These are phyloP conservation scores for Pisolithus albus DNA, from an alignment of 768 basidiomycete species.

Conservation along the genomic window DNA sequence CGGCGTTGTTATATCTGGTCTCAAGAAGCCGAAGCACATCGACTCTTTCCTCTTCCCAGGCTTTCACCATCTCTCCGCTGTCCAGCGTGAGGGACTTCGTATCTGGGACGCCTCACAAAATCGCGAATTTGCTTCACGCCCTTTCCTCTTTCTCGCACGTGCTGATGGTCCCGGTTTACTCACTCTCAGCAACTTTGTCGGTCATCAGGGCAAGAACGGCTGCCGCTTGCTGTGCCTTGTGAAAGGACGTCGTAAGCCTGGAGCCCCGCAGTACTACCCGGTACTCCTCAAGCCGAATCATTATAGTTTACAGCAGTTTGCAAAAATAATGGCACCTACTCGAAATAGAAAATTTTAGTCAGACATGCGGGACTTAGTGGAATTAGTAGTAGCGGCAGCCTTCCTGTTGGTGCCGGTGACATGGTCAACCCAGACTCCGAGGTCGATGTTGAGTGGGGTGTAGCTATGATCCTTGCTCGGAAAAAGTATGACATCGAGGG, in stretches of 20 bases:
- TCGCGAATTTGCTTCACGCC: constrained; percentile 1
- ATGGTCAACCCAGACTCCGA: no score
- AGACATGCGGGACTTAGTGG: no score
- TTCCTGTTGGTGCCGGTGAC: no score
- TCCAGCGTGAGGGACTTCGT: constrained; percentile 13
- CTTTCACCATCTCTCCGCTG: constrained; percentile 9
- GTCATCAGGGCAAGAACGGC: constrained; percentile 25
- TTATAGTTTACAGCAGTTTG: no score
- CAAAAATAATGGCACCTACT: no score
- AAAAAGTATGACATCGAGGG: no score
- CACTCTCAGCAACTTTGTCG: constrained; percentile 27
- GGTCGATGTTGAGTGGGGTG: no score
- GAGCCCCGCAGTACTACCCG: constrained; percentile 30
- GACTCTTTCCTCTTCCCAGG: constrained; percentile 21
- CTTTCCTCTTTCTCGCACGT: constrained; percentile 13
- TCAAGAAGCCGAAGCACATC: constrained; percentile 26
- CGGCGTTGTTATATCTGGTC: constrained; percentile 26
- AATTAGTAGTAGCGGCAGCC: no score
- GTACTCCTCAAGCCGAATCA: constrained; percentile 25
- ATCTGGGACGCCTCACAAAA: constrained; percentile 16
- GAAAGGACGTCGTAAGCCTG: constrained; percentile 26
- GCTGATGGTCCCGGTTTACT: constrained; percentile 31
- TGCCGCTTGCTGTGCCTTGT: constrained; percentile 26
- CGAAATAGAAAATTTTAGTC: no score
- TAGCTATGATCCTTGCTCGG: no score